Evolutionary conservation across 352 stramenopile genomes (phyloP), one percentile per base, ranked within the genome.

Genomic region (Phytophthora palmivora): DNA sequence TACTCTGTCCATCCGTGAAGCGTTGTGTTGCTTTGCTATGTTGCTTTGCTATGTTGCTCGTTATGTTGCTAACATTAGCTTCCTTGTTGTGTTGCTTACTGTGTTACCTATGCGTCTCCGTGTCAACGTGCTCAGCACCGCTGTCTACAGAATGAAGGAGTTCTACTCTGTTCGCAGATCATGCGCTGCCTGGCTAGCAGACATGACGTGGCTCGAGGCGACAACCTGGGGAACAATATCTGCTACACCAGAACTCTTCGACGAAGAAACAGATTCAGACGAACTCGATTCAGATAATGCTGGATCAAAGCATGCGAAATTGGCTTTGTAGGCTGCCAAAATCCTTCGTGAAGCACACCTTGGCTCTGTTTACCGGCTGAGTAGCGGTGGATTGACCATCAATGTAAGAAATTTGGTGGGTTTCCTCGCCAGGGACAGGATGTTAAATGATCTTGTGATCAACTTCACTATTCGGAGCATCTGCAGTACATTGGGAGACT

Each of bases 91-190:
- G 38, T 50, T 58, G 30, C 18, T 58, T 10, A 1, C 12, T 45
- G 12, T 46, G 42, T n/a, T n/a, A n/a, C n/a, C n/a, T n/a, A n/a
- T n/a, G n/a, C n/a, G n/a, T 28, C 24, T 6, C 24, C 24, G 6
- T 28, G 24, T 28, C 24, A 28, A 28, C 6, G 24, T 28, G 24
- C 24, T 28, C 24, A 28, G 24, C 24, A 28, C 24, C 24, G 24
- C 24, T 28, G 32, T 41, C 16, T 15, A 28, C 14, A 28, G 24
- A 28, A 28, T 51, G 30, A 6, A 51, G 26, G 28, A 51, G 21
- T 61, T 53, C 39, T 58, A 58, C 51, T 49, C 11, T n/a, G n/a
- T n/a, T n/a, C n/a, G n/a, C n/a, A n/a, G n/a, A 39, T 42, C 21
- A 12, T 58, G 10, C 12, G 38, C 32, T 6, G 0, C 30, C 6